phyloP scores from a whole-genome alignment of 2,329 filamentous ascomycete species.

The Chaetomiaceae sp. region DNA sequence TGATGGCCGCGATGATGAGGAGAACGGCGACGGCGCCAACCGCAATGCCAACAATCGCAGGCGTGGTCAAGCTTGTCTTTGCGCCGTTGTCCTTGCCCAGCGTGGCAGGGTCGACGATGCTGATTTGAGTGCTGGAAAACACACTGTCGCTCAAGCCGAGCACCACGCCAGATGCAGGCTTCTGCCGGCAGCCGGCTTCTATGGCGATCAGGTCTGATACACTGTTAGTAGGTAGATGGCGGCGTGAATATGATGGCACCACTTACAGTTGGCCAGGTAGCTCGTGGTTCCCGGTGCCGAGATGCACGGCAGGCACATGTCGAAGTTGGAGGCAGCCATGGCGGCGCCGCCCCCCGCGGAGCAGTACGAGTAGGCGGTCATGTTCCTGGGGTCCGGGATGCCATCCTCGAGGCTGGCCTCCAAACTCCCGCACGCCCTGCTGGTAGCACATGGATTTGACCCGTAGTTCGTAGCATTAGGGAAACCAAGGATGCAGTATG shows the following conservation, averaged over 20 bases:
- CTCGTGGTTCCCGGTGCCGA: constrained; percentile 35
- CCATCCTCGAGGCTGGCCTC: constrained; percentile 35
- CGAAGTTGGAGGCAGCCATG: constrained; percentile 31
- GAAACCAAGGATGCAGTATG: constrained; percentile 47
- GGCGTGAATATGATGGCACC: neutral
- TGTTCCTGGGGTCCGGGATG: constrained; percentile 30
- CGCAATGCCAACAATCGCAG: constrained; percentile 40
- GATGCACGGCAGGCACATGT: constrained; percentile 42
- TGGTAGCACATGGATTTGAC: constrained; percentile 45
- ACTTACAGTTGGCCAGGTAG: constrained; percentile 45
- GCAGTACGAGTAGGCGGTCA: constrained; percentile 44
- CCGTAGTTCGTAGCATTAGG: constrained; percentile 41
- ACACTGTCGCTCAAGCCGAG: constrained; percentile 28
- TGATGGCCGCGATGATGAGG: constrained; percentile 33
- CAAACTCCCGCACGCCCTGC: constrained; percentile 44
- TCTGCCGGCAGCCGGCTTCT: constrained; percentile 45
- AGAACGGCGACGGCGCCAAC: constrained; percentile 35
- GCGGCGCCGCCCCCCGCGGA: constrained; percentile 33
- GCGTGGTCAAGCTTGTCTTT: constrained; percentile 28
- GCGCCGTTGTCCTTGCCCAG: constrained; percentile 13
- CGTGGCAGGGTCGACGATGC: constrained; percentile 31
- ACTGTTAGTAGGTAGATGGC: neutral
- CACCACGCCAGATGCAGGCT: constrained; percentile 30
- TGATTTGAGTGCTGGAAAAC: constrained; percentile 26
- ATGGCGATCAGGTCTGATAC: constrained; percentile 43